Evolutionary conservation across 768 basidiomycete species (phyloP).

Genomic region (Lactarius psammicola): DNA sequence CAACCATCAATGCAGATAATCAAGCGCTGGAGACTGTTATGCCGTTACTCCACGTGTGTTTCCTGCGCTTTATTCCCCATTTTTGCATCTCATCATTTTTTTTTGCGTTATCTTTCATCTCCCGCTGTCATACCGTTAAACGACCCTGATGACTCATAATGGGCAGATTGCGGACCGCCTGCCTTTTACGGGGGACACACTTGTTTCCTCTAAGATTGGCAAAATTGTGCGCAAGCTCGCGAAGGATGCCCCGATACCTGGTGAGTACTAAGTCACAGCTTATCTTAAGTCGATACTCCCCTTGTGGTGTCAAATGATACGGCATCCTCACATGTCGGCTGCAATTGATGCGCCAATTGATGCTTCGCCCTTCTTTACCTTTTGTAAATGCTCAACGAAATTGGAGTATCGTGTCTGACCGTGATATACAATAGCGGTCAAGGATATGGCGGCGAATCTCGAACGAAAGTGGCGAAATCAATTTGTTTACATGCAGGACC

Average conservation of each 20-base stretch:
- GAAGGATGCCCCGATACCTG: slow-evolving; percentile 72
- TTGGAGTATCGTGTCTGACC: slow-evolving; percentile 63
- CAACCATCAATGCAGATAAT: slow-evolving; percentile 52
- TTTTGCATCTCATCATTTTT: slow-evolving; percentile 24
- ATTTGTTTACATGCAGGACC: slow-evolving; percentile 47
- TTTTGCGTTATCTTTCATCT: slow-evolving; percentile 29
- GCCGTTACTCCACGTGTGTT: slow-evolving; percentile 83
- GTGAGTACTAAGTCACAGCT: slow-evolving; percentile 54
- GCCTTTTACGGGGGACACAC: slow-evolving; percentile 66
- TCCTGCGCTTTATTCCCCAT: slow-evolving; percentile 12
- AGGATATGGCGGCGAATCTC: slow-evolving; percentile 90
- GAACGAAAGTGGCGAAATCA: slow-evolving; percentile 79
- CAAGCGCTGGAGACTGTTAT: slow-evolving; percentile 72
- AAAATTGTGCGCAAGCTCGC: slow-evolving; percentile 74
- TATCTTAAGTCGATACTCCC: neutral
- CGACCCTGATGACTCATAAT: slow-evolving; percentile 5
- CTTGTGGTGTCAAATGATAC: slow-evolving; percentile 15
- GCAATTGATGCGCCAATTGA: slow-evolving; percentile 14
- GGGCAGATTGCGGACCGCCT: slow-evolving; percentile 78
- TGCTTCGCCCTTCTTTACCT: neutral
- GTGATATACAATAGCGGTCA: slow-evolving; percentile 67
- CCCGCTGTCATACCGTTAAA: slow-evolving; percentile 16
- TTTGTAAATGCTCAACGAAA: slow-evolving; percentile 16
- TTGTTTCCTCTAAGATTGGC: slow-evolving; percentile 73
- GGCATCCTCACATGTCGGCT: slow-evolving; percentile 5